Evolutionary conservation across 345 rosid genomes (phyloP), one percentile per base, ranked within the genome.

Genomic region (Fremontodendron californicum): DNA sequence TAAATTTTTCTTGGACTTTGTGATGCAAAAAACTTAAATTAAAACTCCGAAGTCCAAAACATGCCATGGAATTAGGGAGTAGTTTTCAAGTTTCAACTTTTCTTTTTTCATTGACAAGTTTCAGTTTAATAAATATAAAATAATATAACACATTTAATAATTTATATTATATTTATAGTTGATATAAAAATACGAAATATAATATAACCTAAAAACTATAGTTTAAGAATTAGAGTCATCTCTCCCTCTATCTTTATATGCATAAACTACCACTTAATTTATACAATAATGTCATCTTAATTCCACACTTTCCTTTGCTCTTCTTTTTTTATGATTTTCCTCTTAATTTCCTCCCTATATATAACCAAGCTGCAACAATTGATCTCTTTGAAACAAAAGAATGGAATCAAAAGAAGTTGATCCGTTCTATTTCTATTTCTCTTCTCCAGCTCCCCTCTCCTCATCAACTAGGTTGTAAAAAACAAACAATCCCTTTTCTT

Each of bases 351-450:
- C 16, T 57, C 54, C 7, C 35, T 43, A 43, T 68, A 12, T 8
- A 57, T 68, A 68, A 68, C 6, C 52, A 23, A 43, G 15, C 33
- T 13, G 1, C 51, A 12, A 16, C 21, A 42, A 25, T 5, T 45
- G 19, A 23, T 13, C 54, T 27, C 12, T 15, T 25, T 2, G n/a
- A 12, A 25, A 6, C 21, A 15, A 5, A 15, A 6, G 3, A 68
- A 68, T 68, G 73, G 73, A 68, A 68, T 43, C 73, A 6, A 68
- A 68, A 45, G 37, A 43, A 25, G 13, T 68, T 46, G 66, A 29
- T 2, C 52, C 13, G 19, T 16, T 62, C 66, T 8, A n/a, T 31
- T 16, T 62, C 66, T 8, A n/a, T 31, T 25, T 27, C 54, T 45
- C 54, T 45, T 68, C 73, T 45, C 11, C 37, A 1, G 7, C 33